Evolutionary conservation across 2,329 filamentous ascomycete species (phyloP), one percentile per base, ranked within the genome.

Genomic region (Claviceps quebecensis): DNA sequence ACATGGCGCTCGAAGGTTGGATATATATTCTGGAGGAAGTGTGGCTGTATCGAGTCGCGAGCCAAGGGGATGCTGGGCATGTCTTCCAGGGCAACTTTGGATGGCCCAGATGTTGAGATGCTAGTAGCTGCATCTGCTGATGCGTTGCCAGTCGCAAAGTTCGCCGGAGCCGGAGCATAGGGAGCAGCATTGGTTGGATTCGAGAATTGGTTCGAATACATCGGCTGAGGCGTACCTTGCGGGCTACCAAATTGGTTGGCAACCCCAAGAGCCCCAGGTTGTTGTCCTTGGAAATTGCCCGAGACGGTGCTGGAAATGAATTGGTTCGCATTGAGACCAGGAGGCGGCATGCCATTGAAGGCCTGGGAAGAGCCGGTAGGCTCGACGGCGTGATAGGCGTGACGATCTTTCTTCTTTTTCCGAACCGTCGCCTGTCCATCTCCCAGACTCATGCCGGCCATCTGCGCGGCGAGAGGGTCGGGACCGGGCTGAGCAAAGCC

Each of bases 1-100:
- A 95, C 76, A 63, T 95, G 89, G 53, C 86, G 86, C 69, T 97
- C 91, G 71, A 97, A 95, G 3, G 93, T 98, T 17, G 91, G 89
- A 65, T 96, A 97, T 49, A 95, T 76, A 66, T 95, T 86, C 58
- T 77, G 81, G 59, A 94, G 78, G 65, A 91, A 98, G 70, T 90
- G 85, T 57, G 85, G 83, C 57, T 93, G 87, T 7, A 87, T 77
- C 7, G 79, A 69, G 66, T 98, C 93, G 70, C 93, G 81, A 59
- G 89, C 87, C 58, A 83, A 70, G 13, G 93, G 90, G 48, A 98
- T 80, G 63, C 90, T 96, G 43, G 93, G 93, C 60, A 96, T 87
- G 61, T 95, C 87, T 63, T 97, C 89, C 17, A 89, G 83, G 55
- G 95, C 88, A 50, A 97, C 86, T 61, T 83, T 81, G 49, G 60